Conservation (phyloP, 257 asterid genomes). For the Primulina eburnea region DNA sequence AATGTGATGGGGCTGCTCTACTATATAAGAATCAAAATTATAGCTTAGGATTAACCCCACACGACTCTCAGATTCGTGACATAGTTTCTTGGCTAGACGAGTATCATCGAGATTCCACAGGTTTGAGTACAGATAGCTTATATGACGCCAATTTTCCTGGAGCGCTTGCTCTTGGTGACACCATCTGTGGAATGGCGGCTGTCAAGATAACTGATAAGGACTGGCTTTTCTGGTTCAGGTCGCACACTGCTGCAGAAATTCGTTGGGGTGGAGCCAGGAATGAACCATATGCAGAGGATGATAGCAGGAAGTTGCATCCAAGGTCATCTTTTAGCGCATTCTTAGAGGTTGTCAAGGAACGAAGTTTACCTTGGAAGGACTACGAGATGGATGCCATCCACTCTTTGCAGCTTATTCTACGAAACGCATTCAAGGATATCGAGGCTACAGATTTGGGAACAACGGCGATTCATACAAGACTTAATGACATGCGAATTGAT, state of each 20-base stretch:
- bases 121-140: slow-evolving; percentile 86
- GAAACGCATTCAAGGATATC: slow-evolving; percentile 65
- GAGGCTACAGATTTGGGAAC: slow-evolving; percentile 34
- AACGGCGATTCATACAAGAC: slow-evolving; percentile 52
- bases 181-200: slow-evolving; percentile 93
- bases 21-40: slow-evolving; percentile 54
- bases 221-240: slow-evolving; percentile 96
- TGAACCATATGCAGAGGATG: slow-evolving; percentile 68
- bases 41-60: slow-evolving; percentile 63
- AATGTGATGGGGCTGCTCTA: slow-evolving; percentile 77
- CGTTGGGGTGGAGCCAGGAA: slow-evolving; percentile 98
- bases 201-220: slow-evolving; percentile 72
- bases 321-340: slow-evolving; percentile 89
- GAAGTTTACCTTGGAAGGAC: slow-evolving; percentile 90
- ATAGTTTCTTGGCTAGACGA: slow-evolving; percentile 81
- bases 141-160: slow-evolving; percentile 94
- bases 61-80: slow-evolving; percentile 63
- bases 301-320: slow-evolving; percentile 84
- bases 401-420: slow-evolving; percentile 84
- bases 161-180: slow-evolving; percentile 75
- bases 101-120: slow-evolving; percentile 84
- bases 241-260: slow-evolving; percentile 81
- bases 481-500: slow-evolving; percentile 68
- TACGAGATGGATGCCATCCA: slow-evolving; percentile 95
- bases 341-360: slow-evolving; percentile 74